phyloP scores from a whole-genome alignment of 2,329 filamentous ascomycete genomes.

The Colletotrichum filicis region DNA sequence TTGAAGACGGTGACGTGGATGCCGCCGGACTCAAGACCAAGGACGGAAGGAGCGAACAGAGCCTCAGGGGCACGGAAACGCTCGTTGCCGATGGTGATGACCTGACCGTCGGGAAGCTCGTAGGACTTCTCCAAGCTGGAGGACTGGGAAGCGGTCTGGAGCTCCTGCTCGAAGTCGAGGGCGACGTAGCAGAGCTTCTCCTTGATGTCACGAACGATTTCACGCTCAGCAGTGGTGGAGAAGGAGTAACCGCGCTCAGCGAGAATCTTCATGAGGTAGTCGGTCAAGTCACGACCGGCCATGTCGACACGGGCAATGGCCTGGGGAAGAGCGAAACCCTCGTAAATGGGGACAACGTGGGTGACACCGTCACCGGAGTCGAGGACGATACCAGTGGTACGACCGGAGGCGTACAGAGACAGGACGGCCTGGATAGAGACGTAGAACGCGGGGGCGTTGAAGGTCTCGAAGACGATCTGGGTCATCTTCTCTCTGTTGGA shows the following conservation, averaged over 20 bases:
- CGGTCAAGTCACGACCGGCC: slow-evolving; percentile 99
- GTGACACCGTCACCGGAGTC: slow-evolving; percentile 99
- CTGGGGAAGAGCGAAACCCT: slow-evolving; percentile 99
- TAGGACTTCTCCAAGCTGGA: slow-evolving; percentile 99
- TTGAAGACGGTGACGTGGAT: slow-evolving; percentile 99
- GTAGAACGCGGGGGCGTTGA: slow-evolving; percentile 99
- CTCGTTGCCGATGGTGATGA: slow-evolving; percentile 99
- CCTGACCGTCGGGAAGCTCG: slow-evolving; percentile 98
- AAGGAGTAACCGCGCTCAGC: slow-evolving; percentile 99
- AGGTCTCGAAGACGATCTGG: slow-evolving; percentile 99
- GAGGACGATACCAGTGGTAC: slow-evolving; percentile 99
- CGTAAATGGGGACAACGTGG: slow-evolving; percentile 99
- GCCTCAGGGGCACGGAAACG: slow-evolving; percentile 99
- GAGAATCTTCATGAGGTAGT: slow-evolving; percentile 99
- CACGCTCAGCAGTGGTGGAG: slow-evolving; percentile 99
- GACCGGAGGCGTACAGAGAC: slow-evolving; percentile 99
- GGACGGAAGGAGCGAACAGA: slow-evolving; percentile 98
- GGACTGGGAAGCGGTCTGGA: slow-evolving; percentile 99
- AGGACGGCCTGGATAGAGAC: slow-evolving; percentile 99
- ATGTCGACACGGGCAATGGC: slow-evolving; percentile 99
- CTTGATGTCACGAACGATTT: slow-evolving; percentile 99
- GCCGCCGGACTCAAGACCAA: slow-evolving; percentile 98
- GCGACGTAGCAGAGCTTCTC: slow-evolving; percentile 99
- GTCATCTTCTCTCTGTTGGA: slow-evolving; percentile 99
- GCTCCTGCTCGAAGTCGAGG: slow-evolving; percentile 99